Evolutionary conservation across 2,329 filamentous ascomycete species (phyloP), one percentile per base, ranked within the genome.

Genomic region (Aspergillus pseudoterreus): DNA sequence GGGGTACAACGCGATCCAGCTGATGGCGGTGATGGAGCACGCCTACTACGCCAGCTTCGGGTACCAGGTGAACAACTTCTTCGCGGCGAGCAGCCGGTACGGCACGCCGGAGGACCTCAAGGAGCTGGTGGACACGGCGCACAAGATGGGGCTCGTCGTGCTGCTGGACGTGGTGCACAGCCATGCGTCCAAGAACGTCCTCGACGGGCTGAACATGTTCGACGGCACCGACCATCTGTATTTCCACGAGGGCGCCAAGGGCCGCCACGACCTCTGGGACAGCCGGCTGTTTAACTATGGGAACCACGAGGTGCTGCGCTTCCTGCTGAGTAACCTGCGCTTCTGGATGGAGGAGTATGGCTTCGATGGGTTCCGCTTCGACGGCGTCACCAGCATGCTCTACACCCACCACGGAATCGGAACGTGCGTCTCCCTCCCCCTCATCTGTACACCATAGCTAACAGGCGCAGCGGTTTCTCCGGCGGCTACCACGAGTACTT

Each of bases 331-430:
- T 71, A 99, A 99, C 69, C 75, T 99, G 52, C 83, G 92, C 21
- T 99, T 96, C 77, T 99, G 94, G 92, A 97, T 99, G 92, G 92
- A 97, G 51, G 92, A 96, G 73, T 99, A 96, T 66, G 78, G 84
- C 38, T 97, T 99, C 67, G 94, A 99, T 67, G 94, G 94, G 21
- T 99, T 97, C 81, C 84, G 94, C 39, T 99, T 99, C 64, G 94
- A 99, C 62, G 94, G 94, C 58, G 94, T 99, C 47, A 99, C 94
- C 1, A 96, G 92, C 75, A 99, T 99, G 91, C 85, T 99, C 51
- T 99, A 99, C 71, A 76, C 78, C 14, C 94, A 99, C 68, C 94
- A 99, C 68, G 94, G 94, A 43, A 96, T 99, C 72, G 94, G 94
- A 78, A 95, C 92, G 85, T 94, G 78, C 80, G 89, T 79, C 27